Conservation (phyloP, 2,329 filamentous ascomycete genomes). For the Trematosphaeria pertusa region DNA sequence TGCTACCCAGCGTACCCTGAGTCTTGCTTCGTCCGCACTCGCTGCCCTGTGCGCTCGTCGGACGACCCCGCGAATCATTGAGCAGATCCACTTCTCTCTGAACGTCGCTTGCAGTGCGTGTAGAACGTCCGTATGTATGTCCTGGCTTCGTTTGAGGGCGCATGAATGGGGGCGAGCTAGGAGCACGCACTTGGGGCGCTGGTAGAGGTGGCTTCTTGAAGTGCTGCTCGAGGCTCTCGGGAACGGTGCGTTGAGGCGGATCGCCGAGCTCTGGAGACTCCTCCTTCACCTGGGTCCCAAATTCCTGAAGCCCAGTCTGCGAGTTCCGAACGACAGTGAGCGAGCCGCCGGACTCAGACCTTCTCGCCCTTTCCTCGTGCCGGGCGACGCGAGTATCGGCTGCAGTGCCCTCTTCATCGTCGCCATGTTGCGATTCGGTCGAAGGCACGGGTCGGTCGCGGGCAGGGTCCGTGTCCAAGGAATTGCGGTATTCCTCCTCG, state of each 20-base stretch:
- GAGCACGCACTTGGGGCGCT: slow-evolving; percentile 2
- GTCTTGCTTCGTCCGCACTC: too few species aligned
- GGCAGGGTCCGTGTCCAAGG: slow-evolving; percentile 18
- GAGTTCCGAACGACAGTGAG: slow-evolving; percentile 22
- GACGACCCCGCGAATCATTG: too few species aligned
- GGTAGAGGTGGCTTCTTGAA: slow-evolving; percentile 16
- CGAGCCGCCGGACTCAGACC: slow-evolving; percentile 28
- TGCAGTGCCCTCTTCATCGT: slow-evolving; percentile 11
- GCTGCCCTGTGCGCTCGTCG: too few species aligned
- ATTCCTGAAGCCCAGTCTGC: slow-evolving; percentile 29
- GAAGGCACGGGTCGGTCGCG: slow-evolving; percentile 38
- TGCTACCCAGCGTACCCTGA: too few species aligned
- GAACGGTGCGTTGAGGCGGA: slow-evolving; percentile 6
- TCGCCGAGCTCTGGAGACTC: slow-evolving; percentile 34
- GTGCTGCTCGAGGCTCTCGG: slow-evolving; percentile 1
- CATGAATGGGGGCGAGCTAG: slow-evolving; percentile 25
- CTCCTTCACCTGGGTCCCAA: slow-evolving; percentile 26
- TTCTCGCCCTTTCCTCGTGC: background rate
- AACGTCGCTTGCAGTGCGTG: too few species aligned
- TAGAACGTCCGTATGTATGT: slow-evolving; percentile 23
- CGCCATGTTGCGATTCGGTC: slow-evolving; percentile 28
- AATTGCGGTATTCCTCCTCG: slow-evolving; percentile 20
- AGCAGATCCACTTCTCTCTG: too few species aligned
- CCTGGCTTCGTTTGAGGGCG: slow-evolving; percentile 10
- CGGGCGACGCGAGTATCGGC: background rate